These are phyloP conservation scores for Mariannaea elegans DNA, from an alignment of 2,329 filamentous ascomycete genomes.

Conservation along the genomic window DNA sequence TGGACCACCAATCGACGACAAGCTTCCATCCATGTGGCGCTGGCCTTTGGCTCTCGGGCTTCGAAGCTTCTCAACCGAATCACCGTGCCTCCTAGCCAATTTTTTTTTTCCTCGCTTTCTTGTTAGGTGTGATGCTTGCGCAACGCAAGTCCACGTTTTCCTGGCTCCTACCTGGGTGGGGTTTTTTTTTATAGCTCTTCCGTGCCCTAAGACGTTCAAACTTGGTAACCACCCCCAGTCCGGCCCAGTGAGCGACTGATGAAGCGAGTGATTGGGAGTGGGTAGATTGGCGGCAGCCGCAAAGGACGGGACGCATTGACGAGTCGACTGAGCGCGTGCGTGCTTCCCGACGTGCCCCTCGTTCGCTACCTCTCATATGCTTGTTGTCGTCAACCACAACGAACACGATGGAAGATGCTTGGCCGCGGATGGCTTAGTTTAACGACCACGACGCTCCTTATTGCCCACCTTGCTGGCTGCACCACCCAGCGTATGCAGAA, in stretches of 20 bases:
- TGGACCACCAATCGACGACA: conserved; percentile 43
- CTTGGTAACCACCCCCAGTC: background rate
- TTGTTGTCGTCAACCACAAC: conserved; percentile 11
- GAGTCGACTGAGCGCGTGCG: conserved; percentile 15
- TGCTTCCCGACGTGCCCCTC: conserved; percentile 18
- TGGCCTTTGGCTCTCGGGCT: conserved; percentile 35
- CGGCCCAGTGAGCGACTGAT: background rate
- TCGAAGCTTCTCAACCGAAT: conserved; percentile 20
- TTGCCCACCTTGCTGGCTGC: conserved; percentile 7
- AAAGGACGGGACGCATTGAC: conserved; percentile 10
- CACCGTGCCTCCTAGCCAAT: background rate
- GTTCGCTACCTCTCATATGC: conserved; percentile 11
- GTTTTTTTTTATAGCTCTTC: background rate
- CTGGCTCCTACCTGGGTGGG: background rate
- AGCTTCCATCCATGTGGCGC: conserved; percentile 41
- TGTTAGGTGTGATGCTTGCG: background rate
- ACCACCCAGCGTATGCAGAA: background rate
- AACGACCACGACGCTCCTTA: conserved; percentile 10
- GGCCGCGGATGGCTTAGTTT: conserved; percentile 20
- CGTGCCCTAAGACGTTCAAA: background rate
- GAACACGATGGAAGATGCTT: conserved; percentile 27
- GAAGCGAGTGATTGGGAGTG: background rate
- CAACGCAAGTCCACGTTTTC: background rate
- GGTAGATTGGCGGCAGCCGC: background rate
- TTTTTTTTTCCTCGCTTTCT: conserved; percentile 1